Evolutionary conservation across 208 protist genomes (phyloP), one percentile per base, ranked within the genome.

Genomic region (Trypanosoma conorhini): DNA sequence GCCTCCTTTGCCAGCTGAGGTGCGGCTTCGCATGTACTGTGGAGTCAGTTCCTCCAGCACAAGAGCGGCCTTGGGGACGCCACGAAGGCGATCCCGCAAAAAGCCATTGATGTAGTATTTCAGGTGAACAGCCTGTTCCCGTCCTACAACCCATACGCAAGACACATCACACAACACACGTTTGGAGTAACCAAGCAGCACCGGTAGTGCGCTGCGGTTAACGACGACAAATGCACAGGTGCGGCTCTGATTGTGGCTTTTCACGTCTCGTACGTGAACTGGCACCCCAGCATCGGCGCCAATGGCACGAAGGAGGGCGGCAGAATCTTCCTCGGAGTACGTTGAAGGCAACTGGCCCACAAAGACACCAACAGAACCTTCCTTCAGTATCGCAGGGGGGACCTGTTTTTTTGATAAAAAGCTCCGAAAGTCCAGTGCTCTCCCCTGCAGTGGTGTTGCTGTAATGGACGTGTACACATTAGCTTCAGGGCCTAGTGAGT

Each of bases 181-280:
- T 65, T 94, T 92, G 21, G 81, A 82, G 68, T 86, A 94, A 9
- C 74, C 68, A 13, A 94, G 62, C 9, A 94, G 75, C 1, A 80
- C 67, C 13, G 52, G 38, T 2, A 92, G 67, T 9, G 84, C 84
- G 44, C 78, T 69, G 15, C 75, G 70, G 67, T 94, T 94, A 58
- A 92, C 76, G 77, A 90, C 80, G 13, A 94, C 79, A 74, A 94
- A 94, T n/a, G 89, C 89, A 63, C 89, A 94, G 7, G 89, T 92
- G 15, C 84, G 86, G 56, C 90, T 86, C n/a, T 82, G 80, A 64
- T 83, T 83, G 75, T 94, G 89, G 56, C 79, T 85, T 74, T 94
- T 94, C 51, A 94, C 86, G 60, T 91, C 86, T 38, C 84, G 80
- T 17, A 91, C 82, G 59, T 91, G 79, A 56, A 94, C 82, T 5